Conservation (phyloP, 2,329 filamentous ascomycete species). For the Penicillium sp. region DNA sequence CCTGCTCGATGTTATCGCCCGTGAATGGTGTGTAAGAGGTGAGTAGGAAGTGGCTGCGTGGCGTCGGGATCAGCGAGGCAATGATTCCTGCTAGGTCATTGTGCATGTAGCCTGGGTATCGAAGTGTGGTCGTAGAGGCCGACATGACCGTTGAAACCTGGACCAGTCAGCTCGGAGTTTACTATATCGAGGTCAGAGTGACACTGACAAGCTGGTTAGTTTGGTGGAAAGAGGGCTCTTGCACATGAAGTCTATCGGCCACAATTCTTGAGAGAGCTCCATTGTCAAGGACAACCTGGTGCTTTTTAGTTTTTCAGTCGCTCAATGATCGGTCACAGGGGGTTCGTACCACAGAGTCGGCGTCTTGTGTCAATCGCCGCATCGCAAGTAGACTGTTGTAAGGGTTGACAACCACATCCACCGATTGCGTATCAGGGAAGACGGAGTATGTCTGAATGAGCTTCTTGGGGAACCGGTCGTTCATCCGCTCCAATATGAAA, state of each 20-base stretch:
- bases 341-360: constrained; percentile 78
- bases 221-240: constrained; percentile 93
- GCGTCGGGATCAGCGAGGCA: constrained; percentile 91
- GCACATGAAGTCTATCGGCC: constrained; percentile 88
- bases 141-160: constrained; percentile 96
- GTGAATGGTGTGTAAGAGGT: constrained; percentile 98
- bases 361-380: constrained; percentile 88
- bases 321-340: neutral
- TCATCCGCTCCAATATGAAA: constrained; percentile 90
- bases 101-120: constrained; percentile 99
- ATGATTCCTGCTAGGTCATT: constrained; percentile 97
- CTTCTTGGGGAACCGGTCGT: constrained; percentile 98
- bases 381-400: constrained; percentile 96
- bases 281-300: constrained; percentile 82
- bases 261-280: constrained; percentile 91
- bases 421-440: constrained; percentile 87
- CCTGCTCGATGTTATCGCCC: constrained; percentile 91
- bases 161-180: constrained; percentile 7
- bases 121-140: constrained; percentile 89
- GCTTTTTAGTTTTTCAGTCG: constrained; percentile 23
- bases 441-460: constrained; percentile 99
- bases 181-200: neutral
- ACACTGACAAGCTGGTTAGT: constrained; percentile 81
- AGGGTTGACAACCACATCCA: constrained; percentile 93
- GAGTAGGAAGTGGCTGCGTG: constrained; percentile 96